A percentile compares a stretch with the other conserved stretches of the same genome.
Evolutionary conservation across 495 filamentous ascomycete genomes (phyloP).

Genomic region (Hyaloscypha hepaticicola): DNA sequence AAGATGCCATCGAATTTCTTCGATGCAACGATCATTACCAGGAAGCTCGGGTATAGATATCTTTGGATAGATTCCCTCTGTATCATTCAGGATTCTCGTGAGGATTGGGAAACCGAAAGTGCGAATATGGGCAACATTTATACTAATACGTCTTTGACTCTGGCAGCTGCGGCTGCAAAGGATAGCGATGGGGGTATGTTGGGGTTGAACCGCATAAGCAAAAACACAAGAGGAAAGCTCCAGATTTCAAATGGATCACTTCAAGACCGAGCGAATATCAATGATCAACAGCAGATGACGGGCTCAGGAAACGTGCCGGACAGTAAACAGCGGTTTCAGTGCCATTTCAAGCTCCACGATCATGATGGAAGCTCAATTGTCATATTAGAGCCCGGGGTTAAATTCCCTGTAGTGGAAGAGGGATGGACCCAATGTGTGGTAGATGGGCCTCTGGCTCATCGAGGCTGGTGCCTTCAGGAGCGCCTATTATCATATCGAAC

Average conservation of each 20-base stretch:
- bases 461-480: background rate
- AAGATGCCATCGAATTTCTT: slow-evolving; percentile 3
- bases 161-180: background rate
- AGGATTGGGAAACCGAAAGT: background rate
- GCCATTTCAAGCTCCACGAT: background rate
- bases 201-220: background rate
- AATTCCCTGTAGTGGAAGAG: background rate
- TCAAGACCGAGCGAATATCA: slow-evolving; percentile 7
- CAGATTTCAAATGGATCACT: background rate
- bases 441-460: background rate
- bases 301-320: too few relatives aligned
- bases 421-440: background rate
- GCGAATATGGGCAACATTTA: background rate
- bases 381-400: background rate
- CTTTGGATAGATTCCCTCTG: background rate
- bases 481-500: background rate
- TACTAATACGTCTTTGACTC: background rate
- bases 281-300: too few relatives aligned
- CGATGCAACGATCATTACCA: slow-evolving; percentile 22
- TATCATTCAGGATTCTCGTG: background rate
- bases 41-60: background rate
- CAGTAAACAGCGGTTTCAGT: background rate
- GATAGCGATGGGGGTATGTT: background rate
- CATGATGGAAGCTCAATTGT: background rate
- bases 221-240: slow-evolving; percentile 8